Base-by-base conservation (phyloP, 2,329 filamentous ascomycete genomes). In the Fusarium coffeatum region DNA sequence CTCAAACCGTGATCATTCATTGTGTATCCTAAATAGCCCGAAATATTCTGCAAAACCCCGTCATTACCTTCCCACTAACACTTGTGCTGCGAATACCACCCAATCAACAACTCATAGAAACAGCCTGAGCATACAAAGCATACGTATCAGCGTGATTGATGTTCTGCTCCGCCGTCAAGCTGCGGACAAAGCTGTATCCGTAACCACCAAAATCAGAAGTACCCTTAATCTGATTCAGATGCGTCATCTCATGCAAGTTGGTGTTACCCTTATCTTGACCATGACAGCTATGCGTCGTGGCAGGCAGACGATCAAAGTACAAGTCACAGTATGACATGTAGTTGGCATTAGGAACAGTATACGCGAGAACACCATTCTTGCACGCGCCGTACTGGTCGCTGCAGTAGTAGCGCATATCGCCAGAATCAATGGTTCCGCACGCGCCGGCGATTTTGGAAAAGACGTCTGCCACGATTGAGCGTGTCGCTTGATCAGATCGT, bases 201-300 rank as follows among this genome's bases (percentile, higher is more conserved):
- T 90, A 91, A 28, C 88, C 88, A 27, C 82, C 85, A 55, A 85
- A 80, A 74, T 92, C 90, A 3, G 84, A 77, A 3, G 89, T 91
- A 11, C 88, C 87, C 59, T 87, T 87, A 66, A 79, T 80, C 83
- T 75, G 84, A 79, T n/a, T 85, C 82, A 85, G 68, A 75, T 92
- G 90, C 11, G 89, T 90, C 70, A 84, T 82, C 82, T 92, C 90
- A 74, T 92, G 90, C 16, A 92, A 77, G 32, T 84, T 84, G 16
- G 89, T 91, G 13, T 86, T 89, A 5, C 87, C 87, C 79, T 90
- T 87, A 74, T 91, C 90, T 79, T 92, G 89, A 4, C 73, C 84
- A 75, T 91, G 88, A 81, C 90, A 92, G 2, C 76, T 78, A 11
- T 71, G 72, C 11, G 84, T 80, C 30, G 87, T 62, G 3, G 83